These are phyloP conservation scores for Lycium ferocissimum DNA, from an alignment of 257 asterid species.

Conservation along the genomic window DNA sequence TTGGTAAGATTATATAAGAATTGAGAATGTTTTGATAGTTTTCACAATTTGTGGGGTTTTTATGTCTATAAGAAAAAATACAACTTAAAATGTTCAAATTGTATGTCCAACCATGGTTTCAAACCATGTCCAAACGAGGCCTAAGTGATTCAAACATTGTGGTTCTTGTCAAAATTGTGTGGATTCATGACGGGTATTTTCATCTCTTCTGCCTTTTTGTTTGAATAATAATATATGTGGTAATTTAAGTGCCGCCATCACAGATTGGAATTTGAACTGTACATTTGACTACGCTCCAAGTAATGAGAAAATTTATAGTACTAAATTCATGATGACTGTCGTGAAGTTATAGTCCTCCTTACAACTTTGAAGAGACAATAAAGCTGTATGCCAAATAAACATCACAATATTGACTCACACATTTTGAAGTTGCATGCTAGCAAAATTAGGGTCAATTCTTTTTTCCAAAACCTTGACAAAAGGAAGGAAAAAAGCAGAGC, in stretches of 20 bases:
- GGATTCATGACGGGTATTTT: constrained; percentile 21
- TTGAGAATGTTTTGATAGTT: no score
- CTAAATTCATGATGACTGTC: background rate
- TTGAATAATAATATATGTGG: background rate
- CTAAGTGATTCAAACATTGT: background rate
- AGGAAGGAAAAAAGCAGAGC: background rate
- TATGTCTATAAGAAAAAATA: no score
- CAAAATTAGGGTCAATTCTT: constrained; percentile 7
- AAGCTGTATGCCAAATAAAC: constrained; percentile 6
- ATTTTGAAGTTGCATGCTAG: constrained; percentile 5
- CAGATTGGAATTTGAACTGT: background rate
- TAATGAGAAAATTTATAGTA: background rate
- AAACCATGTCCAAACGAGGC: no score
- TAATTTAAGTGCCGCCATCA: background rate
- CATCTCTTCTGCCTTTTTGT: background rate
- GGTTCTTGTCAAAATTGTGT: constrained; percentile 17
- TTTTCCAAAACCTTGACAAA: background rate
- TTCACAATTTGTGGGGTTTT: no score
- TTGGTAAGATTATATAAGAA: no score
- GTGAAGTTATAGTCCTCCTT: background rate
- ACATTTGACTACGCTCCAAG: background rate
- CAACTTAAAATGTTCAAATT: no score
- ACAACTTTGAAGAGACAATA: background rate
- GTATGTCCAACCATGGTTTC: no score
- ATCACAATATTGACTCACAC: constrained; percentile 19